Evolutionary conservation across 306 rosid genomes (phyloP), one percentile per base, ranked within the genome.

Genomic region (Senna tora): DNA sequence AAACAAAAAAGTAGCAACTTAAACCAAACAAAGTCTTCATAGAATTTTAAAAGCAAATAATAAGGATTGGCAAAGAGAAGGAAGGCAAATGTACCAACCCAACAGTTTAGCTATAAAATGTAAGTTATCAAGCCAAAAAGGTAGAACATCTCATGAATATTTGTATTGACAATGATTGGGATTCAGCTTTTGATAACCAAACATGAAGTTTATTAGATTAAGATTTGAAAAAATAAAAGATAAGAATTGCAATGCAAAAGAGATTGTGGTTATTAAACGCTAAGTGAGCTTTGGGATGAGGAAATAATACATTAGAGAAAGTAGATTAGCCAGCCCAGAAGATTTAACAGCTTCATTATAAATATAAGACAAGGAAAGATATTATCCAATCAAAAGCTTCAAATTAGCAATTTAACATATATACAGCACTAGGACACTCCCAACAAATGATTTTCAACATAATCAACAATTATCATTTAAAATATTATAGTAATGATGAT

Each of bases 171-270:
- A 73, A 21, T 58, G 38, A 15, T 62, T 6, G 36, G 19, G 54
- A 55, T 15, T 60, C 74, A 6, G 9, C 28, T 74, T 46, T 74
- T 39, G 47, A 45, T 39, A 22, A 15, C 28, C 22, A 33, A 52
- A 21, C 69, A 67, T 10, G 63, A 67, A 43, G 38, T 62, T 69
- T 41, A 30, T 7, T 30, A 42, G 22, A 19, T 33, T 46, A 11
- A 50, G 43, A 60, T 16, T 7, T 60, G 43, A 57, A 19, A 36
- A 11, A 50, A 51, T 42, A 22, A 12, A 68, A 43, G 60, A 19
- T 56, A 59, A n/a, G 53, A 47, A 68, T 63, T 54, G 28, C 61
- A 34, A 71, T 69, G 56, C 59, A 61, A 0, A 53, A 52, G 52
- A 51, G 15, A 16, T 34, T n/a, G 16, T 14, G 42, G 28, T 41